A percentile compares a stretch with the other conserved stretches of the same genome.
Evolutionary conservation across 345 rosid genomes (phyloP).

Genomic region (Eucalyptus polybractea): DNA sequence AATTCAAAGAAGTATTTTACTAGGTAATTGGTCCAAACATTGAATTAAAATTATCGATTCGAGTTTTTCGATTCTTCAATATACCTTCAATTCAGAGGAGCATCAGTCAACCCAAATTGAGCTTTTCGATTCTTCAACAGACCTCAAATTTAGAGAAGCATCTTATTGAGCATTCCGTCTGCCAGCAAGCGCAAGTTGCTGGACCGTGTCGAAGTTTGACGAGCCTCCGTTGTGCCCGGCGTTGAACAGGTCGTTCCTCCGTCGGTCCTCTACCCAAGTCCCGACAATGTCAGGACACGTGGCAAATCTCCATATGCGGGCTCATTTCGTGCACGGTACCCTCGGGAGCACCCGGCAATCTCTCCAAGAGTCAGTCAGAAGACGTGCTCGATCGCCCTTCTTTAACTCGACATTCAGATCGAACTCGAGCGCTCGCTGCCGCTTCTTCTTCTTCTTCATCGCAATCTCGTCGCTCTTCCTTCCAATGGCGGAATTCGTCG

Average conservation of each 20-base stretch:
- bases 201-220: background rate
- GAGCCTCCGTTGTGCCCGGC: background rate
- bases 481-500: conserved; percentile 51
- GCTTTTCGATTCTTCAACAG: background rate
- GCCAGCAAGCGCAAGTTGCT: background rate
- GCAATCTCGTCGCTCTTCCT: background rate
- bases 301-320: background rate
- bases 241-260: background rate
- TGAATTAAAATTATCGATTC: no score
- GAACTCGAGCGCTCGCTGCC: background rate
- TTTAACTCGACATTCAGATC: background rate
- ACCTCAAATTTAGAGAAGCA: background rate
- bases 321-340: background rate
- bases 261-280: background rate
- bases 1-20: no score
- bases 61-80: background rate
- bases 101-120: background rate
- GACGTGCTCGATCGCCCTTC: background rate
- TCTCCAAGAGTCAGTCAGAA: background rate
- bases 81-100: background rate
- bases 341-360: background rate
- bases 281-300: background rate
- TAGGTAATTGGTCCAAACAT: background rate
- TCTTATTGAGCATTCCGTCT: background rate
- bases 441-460: background rate